Evolutionary conservation across 148 eudicot species (phyloP).

Genomic region (Rhododendron molle): DNA sequence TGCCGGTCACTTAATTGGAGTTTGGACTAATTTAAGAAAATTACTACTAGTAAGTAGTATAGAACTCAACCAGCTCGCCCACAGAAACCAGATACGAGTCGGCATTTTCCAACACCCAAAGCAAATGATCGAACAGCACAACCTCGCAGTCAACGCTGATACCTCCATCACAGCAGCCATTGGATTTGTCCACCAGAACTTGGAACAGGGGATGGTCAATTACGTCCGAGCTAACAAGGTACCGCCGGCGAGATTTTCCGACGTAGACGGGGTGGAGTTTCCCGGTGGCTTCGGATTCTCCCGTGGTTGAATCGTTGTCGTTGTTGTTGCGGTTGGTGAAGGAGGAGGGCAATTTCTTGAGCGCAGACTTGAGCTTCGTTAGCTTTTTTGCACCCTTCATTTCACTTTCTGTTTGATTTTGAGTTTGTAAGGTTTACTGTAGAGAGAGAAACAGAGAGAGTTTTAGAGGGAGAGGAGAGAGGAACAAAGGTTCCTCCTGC

Average conservation of each 20-base stretch:
- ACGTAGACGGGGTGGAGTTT: constrained; percentile 44
- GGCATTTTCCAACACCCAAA: constrained; percentile 55
- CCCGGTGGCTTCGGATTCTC: not conserved
- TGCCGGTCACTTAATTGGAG: not conserved
- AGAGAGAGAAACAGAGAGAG: not conserved
- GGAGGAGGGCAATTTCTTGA: constrained; percentile 19
- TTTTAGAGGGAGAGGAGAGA: not conserved
- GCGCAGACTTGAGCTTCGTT: constrained; percentile 23
- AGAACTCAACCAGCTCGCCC: constrained; percentile 50
- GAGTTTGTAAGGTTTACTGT: not conserved
- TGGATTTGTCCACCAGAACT: constrained; percentile 28
- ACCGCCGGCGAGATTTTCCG: constrained; percentile 44
- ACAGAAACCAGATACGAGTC: constrained; percentile 37
- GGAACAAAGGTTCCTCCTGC: not conserved
- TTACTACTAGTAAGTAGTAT: constrained; percentile 22
- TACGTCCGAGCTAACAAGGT: constrained; percentile 36
- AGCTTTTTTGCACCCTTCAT: constrained; percentile 15
- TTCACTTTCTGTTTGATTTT: not conserved
- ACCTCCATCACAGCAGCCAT: constrained; percentile 15
- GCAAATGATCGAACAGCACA: constrained; percentile 62
- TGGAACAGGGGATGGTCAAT: constrained; percentile 38
- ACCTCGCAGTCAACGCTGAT: constrained; percentile 47
- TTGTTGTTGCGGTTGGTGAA: constrained; percentile 5
- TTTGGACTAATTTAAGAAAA: not conserved
- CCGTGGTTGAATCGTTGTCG: not conserved